Evolutionary conservation across 352 stramenopile species (phyloP).

Genomic region (Phytophthora sp.): DNA sequence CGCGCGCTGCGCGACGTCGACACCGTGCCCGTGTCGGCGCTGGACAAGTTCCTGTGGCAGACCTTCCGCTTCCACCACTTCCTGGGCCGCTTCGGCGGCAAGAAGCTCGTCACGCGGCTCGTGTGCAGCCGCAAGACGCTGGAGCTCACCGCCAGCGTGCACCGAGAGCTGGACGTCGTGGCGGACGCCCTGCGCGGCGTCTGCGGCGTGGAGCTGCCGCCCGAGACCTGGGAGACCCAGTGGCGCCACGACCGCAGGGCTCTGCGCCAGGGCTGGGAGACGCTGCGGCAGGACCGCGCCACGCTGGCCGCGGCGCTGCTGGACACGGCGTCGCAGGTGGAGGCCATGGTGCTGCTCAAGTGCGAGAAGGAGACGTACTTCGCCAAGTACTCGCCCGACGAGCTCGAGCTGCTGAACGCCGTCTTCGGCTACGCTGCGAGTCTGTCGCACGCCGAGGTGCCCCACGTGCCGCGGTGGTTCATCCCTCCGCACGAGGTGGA

Average conservation of each 20-base stretch:
- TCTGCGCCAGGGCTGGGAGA: constrained; percentile 13
- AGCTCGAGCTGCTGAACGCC: constrained; percentile 19
- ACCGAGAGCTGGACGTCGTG: constrained; percentile 11
- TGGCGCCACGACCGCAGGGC: constrained; percentile 1
- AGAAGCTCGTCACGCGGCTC: constrained; percentile 23
- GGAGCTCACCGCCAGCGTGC: constrained; percentile 9
- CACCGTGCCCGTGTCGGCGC: background rate
- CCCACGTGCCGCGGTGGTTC: constrained; percentile 26
- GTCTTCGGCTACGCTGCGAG: constrained; percentile 19
- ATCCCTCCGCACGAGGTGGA: constrained; percentile 29
- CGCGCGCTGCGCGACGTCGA: background rate
- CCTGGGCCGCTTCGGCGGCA: constrained; percentile 8
- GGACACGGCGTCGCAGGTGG: constrained; percentile 12
- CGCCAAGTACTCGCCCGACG: constrained; percentile 15
- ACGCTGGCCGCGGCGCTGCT: constrained; percentile 5
- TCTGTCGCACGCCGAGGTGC: constrained; percentile 16
- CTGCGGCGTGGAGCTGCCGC: background rate
- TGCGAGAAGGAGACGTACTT: constrained; percentile 24
- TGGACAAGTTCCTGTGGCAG: constrained; percentile 21
- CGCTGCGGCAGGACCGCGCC: constrained; percentile 5
- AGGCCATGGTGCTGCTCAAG: constrained; percentile 27
- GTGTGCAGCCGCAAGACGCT: constrained; percentile 26
- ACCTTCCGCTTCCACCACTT: constrained; percentile 19
- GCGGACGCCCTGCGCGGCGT: background rate
- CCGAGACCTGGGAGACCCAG: constrained; percentile 15